Base-by-base conservation (phyloP, 768 basidiomycete genomes). In the Pulveroboletus sp. region DNA sequence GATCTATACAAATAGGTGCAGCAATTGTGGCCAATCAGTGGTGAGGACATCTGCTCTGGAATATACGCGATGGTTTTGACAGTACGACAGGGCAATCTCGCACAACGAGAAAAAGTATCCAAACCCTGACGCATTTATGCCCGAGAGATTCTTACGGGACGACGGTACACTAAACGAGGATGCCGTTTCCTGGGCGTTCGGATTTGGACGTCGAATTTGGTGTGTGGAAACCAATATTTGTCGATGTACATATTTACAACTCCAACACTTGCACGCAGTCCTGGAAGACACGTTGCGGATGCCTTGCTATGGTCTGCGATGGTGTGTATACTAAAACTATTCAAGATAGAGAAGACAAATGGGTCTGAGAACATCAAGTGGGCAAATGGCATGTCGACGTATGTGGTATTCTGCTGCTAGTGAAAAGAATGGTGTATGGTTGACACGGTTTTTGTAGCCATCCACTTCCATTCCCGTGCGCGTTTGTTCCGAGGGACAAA, bases 101-200 rank as follows among this genome's bases (percentile, higher is more conserved):
- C 72, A 69, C 43, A 63, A 79, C 31, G 68, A 71, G 41, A 44
- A 51, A 6, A 59, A 59, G 31, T 74, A 72, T 47, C 63, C 67
- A 3, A 52, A 71, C 7, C 67, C 72, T 3, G 43, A 58, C 0
- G 31, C 16, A 8, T 75, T 73, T 58, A 55, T 61, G 17, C 74
- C 74, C 2, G 74, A 72, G 9, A 56, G 74, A 5, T 75, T 69
- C 50, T 65, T 70, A 31, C 41, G 13, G 0, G 24, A 10, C 2
- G 54, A 62, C 5, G 60, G 60, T 6, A 47, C 51, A 4, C 31
- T 62, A 16, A 54, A 45, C 16, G 52, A 54, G 0, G 60, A 62
- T 36, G 48, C 23, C 2, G 4, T 57, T 24, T 1, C 43, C 1
- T 56, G 52, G 43, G 5, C 4, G 1, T 62, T 59, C 44, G 62